These are phyloP conservation scores for Ascochyta viciae-villosae DNA, from an alignment of 2,329 filamentous ascomycete species.

Conservation along the genomic window DNA sequence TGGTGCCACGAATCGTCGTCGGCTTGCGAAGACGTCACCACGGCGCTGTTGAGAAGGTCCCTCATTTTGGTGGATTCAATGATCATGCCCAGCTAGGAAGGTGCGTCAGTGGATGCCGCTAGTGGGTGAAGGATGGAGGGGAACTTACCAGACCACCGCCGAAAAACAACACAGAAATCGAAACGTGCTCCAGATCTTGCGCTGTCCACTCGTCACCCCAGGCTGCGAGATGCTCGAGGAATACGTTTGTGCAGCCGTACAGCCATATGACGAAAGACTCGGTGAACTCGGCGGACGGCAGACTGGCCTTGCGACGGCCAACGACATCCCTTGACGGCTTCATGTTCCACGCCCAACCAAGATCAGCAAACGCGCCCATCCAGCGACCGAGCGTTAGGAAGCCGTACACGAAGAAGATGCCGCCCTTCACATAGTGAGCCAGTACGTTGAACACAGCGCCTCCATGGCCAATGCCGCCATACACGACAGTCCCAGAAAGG, in stretches of 20 bases:
- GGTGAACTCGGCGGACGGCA: constrained; percentile 83
- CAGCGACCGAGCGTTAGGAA: constrained; percentile 86
- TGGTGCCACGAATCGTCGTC: constrained; percentile 58
- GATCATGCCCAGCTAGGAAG: constrained; percentile 73
- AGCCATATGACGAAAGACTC: constrained; percentile 90
- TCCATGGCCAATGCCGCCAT: constrained; percentile 81
- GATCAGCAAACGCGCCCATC: constrained; percentile 86
- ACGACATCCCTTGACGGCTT: constrained; percentile 67
- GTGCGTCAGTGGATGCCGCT: constrained; percentile 31
- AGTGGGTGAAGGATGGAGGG: constrained; percentile 11
- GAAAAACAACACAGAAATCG: constrained; percentile 92
- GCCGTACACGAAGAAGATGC: constrained; percentile 94
- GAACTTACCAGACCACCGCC: constrained; percentile 82
- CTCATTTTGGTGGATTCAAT: constrained; percentile 74
- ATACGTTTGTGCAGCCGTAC: constrained; percentile 89
- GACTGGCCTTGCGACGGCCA: constrained; percentile 65
- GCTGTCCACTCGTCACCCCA: constrained; percentile 76
- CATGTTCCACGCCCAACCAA: constrained; percentile 96
- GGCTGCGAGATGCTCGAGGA: constrained; percentile 83
- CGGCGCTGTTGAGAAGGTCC: constrained; percentile 65
- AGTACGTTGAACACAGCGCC: constrained; percentile 78
- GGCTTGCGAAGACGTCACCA: constrained; percentile 48
- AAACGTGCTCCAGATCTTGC: constrained; percentile 87
- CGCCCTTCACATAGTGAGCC: constrained; percentile 93
- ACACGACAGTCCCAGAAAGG: constrained; percentile 75